A percentile compares a stretch with the other conserved stretches of the same genome.
Conservation (phyloP, 768 basidiomycete species). For the Leccinum broughii region DNA sequence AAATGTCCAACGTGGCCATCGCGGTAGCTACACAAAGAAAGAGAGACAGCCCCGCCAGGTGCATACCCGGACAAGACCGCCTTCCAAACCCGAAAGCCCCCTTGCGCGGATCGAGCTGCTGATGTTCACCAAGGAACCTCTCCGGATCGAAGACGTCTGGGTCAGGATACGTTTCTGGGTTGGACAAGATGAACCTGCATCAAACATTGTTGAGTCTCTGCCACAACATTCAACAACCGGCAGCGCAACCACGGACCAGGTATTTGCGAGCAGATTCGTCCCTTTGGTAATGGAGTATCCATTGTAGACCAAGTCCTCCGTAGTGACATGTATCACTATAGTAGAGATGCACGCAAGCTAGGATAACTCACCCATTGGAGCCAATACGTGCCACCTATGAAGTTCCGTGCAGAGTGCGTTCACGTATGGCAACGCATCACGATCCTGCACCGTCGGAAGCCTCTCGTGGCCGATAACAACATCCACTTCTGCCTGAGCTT, state of each 20-base stretch:
- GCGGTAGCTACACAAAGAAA: constrained; percentile 8
- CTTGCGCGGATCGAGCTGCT: constrained; percentile 8
- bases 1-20: constrained; percentile 12
- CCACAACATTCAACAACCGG: background rate
- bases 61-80: constrained; percentile 9
- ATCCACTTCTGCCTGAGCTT: constrained; percentile 19
- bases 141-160: constrained; percentile 15
- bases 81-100: constrained; percentile 18
- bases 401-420: constrained; percentile 20
- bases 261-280: background rate
- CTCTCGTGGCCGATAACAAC: constrained; percentile 9
- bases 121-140: constrained; percentile 11
- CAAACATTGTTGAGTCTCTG: background rate
- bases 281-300: constrained; percentile 22
- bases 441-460: constrained; percentile 15
- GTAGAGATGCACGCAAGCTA: background rate
- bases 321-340: constrained; percentile 5
- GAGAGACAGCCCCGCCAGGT: constrained; percentile 6
- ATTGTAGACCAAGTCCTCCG: constrained; percentile 19
- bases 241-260: constrained; percentile 6
- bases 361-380: constrained; percentile 3
- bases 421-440: constrained; percentile 16
- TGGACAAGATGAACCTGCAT: constrained; percentile 11
- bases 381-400: constrained; percentile 6
- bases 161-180: constrained; percentile 5